Evolutionary conservation across 1,284 basidiomycete species (phyloP).

Genomic region (Prillingera fragicola): DNA sequence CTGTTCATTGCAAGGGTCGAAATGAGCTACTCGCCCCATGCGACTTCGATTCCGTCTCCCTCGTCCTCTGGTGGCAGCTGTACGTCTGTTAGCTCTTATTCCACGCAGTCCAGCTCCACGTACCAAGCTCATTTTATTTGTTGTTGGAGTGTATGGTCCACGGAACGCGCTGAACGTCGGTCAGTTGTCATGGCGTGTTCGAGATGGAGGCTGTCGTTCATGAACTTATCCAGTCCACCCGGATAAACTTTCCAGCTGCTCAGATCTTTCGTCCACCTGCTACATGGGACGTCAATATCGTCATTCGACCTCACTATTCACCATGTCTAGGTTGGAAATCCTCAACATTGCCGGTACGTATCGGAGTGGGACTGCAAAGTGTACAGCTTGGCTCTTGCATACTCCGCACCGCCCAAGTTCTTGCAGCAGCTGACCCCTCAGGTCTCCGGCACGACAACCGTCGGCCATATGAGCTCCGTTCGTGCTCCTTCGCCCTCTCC

Average conservation of each 20-base stretch:
- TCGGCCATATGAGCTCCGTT: conserved; percentile 80
- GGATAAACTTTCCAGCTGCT: not conserved
- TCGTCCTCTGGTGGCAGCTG: conserved; percentile 64
- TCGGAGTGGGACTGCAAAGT: too few species aligned
- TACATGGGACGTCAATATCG: not conserved
- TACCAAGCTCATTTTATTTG: conserved; percentile 33
- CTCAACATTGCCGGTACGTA: conserved; percentile 19
- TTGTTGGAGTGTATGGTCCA: not conserved
- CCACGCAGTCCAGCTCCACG: conserved; percentile 3
- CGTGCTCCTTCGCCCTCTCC: conserved; percentile 70
- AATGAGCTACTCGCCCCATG: conserved; percentile 65
- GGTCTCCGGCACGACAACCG: conserved; percentile 79
- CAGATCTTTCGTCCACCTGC: not conserved
- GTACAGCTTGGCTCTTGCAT: not conserved
- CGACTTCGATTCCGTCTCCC: conserved; percentile 75
- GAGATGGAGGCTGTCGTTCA: too few species aligned
- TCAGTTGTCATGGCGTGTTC: not conserved
- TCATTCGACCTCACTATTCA: too few species aligned
- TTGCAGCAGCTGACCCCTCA: conserved; percentile 13
- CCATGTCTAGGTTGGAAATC: conserved; percentile 18
- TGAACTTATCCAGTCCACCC: not conserved
- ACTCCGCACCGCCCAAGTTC: not conserved
- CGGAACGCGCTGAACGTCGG: too few species aligned
- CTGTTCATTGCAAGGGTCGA: too few species aligned
- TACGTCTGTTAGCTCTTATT: not conserved